These are phyloP conservation scores for Pythium utonaiense DNA, from an alignment of 352 stramenopile genomes.

Conservation along the genomic window DNA sequence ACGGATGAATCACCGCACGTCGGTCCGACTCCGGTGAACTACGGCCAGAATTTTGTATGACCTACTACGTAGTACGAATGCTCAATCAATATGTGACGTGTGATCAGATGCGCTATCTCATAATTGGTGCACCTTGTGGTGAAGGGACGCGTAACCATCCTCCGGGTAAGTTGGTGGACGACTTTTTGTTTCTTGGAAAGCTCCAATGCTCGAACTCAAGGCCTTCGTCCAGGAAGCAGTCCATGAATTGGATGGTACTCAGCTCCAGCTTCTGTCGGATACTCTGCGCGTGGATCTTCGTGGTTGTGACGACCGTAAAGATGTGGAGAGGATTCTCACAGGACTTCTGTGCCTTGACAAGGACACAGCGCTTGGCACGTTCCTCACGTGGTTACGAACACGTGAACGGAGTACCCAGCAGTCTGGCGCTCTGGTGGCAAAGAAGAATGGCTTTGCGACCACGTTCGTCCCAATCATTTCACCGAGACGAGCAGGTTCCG, in stretches of 20 bases:
- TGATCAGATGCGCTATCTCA: background rate
- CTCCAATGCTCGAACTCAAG: constrained; percentile 61
- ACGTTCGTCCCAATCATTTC: constrained; percentile 62
- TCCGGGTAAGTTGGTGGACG: background rate
- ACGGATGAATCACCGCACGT: too few relatives aligned
- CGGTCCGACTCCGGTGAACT: too few relatives aligned
- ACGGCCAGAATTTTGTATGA: constrained; percentile 68
- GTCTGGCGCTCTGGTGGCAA: constrained; percentile 18
- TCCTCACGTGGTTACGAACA: constrained; percentile 60
- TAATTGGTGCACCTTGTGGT: background rate
- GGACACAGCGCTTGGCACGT: constrained; percentile 66
- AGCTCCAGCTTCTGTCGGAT: constrained; percentile 46
- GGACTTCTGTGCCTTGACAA: constrained; percentile 68
- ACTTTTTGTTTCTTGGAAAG: too few relatives aligned
- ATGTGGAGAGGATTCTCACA: constrained; percentile 60
- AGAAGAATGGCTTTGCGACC: constrained; percentile 47
- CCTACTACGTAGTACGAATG: too few relatives aligned
- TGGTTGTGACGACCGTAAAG: constrained; percentile 47
- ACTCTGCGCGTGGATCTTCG: constrained; percentile 62
- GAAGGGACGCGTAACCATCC: constrained; percentile 3
- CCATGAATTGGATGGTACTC: constrained; percentile 37
- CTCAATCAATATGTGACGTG: background rate
- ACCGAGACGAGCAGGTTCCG: constrained; percentile 11
- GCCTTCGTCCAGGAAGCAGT: constrained; percentile 62
- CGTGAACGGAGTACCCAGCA: constrained; percentile 15